phyloP scores from a whole-genome alignment of 2,329 filamentous ascomycete genomes.

The Fusarium sp. region DNA sequence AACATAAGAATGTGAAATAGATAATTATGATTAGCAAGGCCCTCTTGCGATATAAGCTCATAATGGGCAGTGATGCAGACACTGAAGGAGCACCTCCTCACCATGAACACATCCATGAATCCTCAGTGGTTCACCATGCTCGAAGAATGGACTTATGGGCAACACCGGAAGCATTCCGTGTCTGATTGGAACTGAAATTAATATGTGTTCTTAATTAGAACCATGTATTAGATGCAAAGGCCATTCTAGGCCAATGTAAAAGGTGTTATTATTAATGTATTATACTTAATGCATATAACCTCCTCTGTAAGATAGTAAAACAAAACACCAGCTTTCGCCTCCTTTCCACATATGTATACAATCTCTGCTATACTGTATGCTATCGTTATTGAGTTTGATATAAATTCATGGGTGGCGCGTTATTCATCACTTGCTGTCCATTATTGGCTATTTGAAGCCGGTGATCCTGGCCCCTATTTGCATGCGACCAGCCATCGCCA shows the following conservation, averaged over 20 bases:
- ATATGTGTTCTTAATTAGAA: background rate
- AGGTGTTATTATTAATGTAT: slow-evolving; percentile 13
- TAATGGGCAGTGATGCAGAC: background rate
- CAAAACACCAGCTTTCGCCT: background rate
- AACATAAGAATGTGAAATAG: background rate
- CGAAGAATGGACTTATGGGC: background rate
- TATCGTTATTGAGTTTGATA: slow-evolving; percentile 30
- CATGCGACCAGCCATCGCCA: slow-evolving; percentile 51
- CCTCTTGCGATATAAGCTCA: background rate
- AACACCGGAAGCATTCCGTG: background rate
- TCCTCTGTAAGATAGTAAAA: background rate
- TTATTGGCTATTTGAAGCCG: slow-evolving; percentile 16
- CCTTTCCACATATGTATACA: background rate
- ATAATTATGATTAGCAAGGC: background rate
- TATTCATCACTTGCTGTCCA: slow-evolving; percentile 27
- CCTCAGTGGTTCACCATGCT: background rate
- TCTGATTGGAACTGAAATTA: background rate
- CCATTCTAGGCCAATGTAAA: background rate
- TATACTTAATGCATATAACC: background rate
- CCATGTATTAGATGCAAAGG: background rate
- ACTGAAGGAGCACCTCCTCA: background rate
- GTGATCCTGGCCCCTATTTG: slow-evolving; percentile 18
- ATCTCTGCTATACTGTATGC: background rate
- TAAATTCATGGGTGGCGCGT: slow-evolving; percentile 6
- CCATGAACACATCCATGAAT: background rate